Percentiles rank a stretch among this genome's conserved stretches.
Conservation (phyloP, 1,139 yeast genomes). For the Pichiaceae sp. region DNA sequence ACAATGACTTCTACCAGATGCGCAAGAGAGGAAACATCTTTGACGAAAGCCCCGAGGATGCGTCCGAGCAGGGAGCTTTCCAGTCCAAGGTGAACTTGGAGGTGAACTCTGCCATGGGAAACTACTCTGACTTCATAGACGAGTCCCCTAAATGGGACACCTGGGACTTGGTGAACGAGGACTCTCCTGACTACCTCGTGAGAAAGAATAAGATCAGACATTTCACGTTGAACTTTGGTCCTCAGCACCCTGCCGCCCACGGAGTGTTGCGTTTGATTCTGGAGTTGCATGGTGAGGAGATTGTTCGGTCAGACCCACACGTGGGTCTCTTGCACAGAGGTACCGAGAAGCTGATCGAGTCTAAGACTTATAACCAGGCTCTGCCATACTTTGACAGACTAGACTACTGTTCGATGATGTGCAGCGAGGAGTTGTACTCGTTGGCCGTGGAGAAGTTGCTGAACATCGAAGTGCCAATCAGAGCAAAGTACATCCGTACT, state of each 20-base stretch:
- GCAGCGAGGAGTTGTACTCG: conserved; percentile 81
- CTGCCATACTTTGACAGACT: conserved; percentile 83
- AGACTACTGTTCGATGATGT: conserved; percentile 90
- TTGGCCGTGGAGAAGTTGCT: conserved; percentile 81
- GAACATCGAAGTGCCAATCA: conserved; percentile 76
- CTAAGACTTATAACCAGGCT: conserved; percentile 80
- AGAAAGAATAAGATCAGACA: conserved; percentile 59
- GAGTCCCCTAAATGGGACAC: conserved; percentile 25
- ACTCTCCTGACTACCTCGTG: conserved; percentile 25
- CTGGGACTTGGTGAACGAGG: conserved; percentile 25
- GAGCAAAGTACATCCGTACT: conserved; percentile 81
- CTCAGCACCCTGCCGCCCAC: conserved; percentile 94
- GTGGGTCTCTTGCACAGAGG: conserved; percentile 85
- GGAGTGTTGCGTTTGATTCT: conserved; percentile 83
- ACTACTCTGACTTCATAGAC: conserved; percentile 24
- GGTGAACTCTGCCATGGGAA: conserved; percentile 29
- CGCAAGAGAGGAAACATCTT: conserved; percentile 21
- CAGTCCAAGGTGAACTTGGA: conserved; percentile 19
- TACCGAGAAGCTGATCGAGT: conserved; percentile 79
- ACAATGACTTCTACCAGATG: conserved; percentile 22
- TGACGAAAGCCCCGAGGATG: conserved; percentile 12
- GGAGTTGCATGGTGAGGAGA: conserved; percentile 85
- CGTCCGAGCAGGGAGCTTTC: conserved; percentile 16
- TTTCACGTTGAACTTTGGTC: conserved; percentile 85
- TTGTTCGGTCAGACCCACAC: conserved; percentile 82